phyloP scores from a whole-genome alignment of 2,329 filamentous ascomycete species.

The Pyrenophora tritici-repentis region DNA sequence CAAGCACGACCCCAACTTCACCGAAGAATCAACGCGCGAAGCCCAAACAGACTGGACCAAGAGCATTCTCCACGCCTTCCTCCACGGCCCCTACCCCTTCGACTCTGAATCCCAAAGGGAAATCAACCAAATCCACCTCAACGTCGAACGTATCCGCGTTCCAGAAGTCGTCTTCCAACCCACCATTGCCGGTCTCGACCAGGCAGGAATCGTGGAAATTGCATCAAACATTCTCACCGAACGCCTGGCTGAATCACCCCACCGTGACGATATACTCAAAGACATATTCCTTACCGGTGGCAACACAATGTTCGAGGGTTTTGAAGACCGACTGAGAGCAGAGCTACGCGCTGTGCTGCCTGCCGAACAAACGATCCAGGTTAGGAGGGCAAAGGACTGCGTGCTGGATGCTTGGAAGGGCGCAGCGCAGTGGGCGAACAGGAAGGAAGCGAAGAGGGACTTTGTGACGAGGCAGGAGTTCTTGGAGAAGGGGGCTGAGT shows the following conservation, averaged over 20 bases:
- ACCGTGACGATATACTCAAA: slow-evolving; percentile 72
- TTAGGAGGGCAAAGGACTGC: slow-evolving; percentile 76
- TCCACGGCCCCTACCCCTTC: slow-evolving; percentile 84
- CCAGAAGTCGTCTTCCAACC: slow-evolving; percentile 94
- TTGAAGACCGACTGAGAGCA: slow-evolving; percentile 82
- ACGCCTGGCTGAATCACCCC: slow-evolving; percentile 64
- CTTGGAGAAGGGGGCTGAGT: slow-evolving; percentile 88
- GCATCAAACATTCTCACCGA: slow-evolving; percentile 87
- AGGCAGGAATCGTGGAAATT: slow-evolving; percentile 92
- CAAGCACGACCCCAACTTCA: slow-evolving; percentile 84
- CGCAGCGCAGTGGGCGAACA: slow-evolving; percentile 80
- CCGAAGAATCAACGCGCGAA: slow-evolving; percentile 87
- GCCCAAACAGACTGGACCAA: slow-evolving; percentile 96
- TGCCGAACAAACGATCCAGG: slow-evolving; percentile 66
- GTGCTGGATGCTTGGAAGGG: slow-evolving; percentile 92
- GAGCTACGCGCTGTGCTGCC: slow-evolving; percentile 73
- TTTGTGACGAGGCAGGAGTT: slow-evolving; percentile 83
- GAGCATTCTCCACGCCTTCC: slow-evolving; percentile 85
- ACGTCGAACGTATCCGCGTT: slow-evolving; percentile 93
- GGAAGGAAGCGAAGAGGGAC: slow-evolving; percentile 63
- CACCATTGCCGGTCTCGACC: slow-evolving; percentile 87
- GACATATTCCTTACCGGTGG: slow-evolving; percentile 97
- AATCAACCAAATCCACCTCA: slow-evolving; percentile 88
- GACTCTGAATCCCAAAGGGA: slow-evolving; percentile 79
- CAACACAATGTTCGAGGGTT: slow-evolving; percentile 81